phyloP scores from a whole-genome alignment of 2,329 filamentous ascomycete species.

The Fusarium pseudocircinatum region DNA sequence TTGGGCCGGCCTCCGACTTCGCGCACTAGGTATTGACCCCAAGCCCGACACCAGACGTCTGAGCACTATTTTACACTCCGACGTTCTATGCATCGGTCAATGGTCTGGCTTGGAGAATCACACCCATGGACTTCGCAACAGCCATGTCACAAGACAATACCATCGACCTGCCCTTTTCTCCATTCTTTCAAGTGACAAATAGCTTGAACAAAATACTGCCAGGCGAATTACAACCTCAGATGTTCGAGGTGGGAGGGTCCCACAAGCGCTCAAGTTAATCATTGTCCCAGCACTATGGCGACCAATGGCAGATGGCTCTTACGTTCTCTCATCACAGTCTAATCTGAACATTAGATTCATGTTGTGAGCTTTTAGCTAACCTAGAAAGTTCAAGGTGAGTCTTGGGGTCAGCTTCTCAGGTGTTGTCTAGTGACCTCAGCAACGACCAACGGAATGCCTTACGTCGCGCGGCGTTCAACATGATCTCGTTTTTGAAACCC shows the following conservation, averaged over 20 bases:
- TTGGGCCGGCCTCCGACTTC: background rate
- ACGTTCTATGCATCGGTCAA: background rate
- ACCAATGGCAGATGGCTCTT: background rate
- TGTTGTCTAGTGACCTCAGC: fast-evolving
- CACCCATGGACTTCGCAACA: background rate
- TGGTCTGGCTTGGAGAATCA: fast-evolving
- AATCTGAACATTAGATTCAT: fast-evolving
- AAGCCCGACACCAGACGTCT: background rate
- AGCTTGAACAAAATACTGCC: background rate
- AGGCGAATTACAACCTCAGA: fast-evolving
- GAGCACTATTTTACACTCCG: background rate
- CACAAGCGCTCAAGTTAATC: background rate
- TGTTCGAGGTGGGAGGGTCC: background rate
- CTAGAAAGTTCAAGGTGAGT: background rate
- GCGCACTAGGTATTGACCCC: background rate
- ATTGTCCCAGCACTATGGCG: fast-evolving
- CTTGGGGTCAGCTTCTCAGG: fast-evolving
- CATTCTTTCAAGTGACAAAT: background rate
- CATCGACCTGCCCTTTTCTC: fast-evolving
- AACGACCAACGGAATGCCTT: background rate
- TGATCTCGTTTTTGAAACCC: fast-evolving
- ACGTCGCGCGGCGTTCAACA: background rate
- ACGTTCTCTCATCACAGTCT: background rate
- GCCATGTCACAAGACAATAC: background rate
- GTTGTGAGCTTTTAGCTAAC: fast-evolving